Conservation (phyloP, 2,329 filamentous ascomycete species). For the Lasiodiplodia theobromae region DNA sequence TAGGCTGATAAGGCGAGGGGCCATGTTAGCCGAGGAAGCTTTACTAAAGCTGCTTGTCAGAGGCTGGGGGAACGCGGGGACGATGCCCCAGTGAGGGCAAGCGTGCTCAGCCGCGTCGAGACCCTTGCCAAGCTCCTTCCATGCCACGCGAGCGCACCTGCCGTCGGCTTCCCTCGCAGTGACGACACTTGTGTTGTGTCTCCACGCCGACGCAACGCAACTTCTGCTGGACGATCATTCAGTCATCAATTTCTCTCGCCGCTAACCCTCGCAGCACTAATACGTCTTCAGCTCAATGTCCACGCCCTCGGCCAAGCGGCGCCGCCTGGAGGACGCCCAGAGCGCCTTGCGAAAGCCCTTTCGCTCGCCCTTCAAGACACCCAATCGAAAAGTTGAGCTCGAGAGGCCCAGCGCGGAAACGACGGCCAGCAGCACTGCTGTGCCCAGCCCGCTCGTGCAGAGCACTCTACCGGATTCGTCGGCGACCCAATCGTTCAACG, state of each 20-base stretch:
- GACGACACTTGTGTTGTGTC: background rate
- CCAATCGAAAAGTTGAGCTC: conserved; percentile 11
- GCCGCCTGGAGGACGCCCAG: conserved; percentile 65
- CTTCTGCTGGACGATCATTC: conserved; percentile 1
- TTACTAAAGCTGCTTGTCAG: conserved; percentile 24
- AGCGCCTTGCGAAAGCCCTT: conserved; percentile 73
- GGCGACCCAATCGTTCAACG: conserved; percentile 27
- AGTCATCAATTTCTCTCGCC: conserved; percentile 16
- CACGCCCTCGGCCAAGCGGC: conserved; percentile 66
- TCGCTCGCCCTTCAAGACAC: conserved; percentile 70
- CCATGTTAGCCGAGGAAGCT: conserved; percentile 14
- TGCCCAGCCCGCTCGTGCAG: conserved; percentile 20
- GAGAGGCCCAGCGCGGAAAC: conserved; percentile 12
- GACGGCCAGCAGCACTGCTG: conserved; percentile 16
- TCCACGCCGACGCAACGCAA: conserved; percentile 3
- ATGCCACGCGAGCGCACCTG: background rate
- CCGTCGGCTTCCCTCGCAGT: background rate
- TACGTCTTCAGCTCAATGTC: conserved; percentile 46
- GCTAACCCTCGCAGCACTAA: conserved; percentile 22
- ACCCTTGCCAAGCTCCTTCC: background rate
- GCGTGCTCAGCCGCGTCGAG: background rate
- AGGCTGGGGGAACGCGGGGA: conserved; percentile 11
- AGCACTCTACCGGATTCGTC: conserved; percentile 17
- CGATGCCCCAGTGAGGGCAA: conserved; percentile 3
- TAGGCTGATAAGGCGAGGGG: conserved; percentile 16